These are phyloP conservation scores for Chenopodium suecicum DNA, from an alignment of 148 eudicot genomes.

Conservation along the genomic window DNA sequence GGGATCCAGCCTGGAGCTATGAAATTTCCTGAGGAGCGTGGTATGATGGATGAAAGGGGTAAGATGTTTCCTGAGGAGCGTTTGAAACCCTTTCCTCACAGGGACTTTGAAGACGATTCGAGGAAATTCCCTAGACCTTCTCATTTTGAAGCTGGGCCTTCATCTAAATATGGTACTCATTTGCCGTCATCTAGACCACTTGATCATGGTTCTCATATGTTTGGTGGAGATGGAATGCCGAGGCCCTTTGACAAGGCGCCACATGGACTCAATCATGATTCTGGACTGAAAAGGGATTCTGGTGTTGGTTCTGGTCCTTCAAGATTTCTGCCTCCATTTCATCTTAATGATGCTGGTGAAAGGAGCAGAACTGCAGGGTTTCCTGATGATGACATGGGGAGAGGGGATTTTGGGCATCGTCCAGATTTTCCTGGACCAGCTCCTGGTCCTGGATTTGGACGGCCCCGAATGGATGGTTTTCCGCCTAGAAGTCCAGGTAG, in stretches of 20 bases:
- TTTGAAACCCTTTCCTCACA: constrained; percentile 47
- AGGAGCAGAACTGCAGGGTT: constrained; percentile 35
- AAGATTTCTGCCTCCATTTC: constrained; percentile 48
- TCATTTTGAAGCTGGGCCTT: constrained; percentile 41
- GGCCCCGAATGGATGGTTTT: constrained; percentile 48
- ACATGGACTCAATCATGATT: constrained; percentile 38
- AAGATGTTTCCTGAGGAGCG: constrained; percentile 43
- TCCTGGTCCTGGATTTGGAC: constrained; percentile 61
- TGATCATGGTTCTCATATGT: constrained; percentile 36
- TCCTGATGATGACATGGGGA: constrained; percentile 41
- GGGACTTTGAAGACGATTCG: constrained; percentile 47
- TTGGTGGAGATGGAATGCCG: constrained; percentile 41
- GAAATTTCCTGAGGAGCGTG: constrained; percentile 41
- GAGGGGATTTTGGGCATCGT: constrained; percentile 36
- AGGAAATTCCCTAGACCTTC: constrained; percentile 48
- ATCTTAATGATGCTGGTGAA: constrained; percentile 41
- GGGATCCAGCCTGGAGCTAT: constrained; percentile 35
- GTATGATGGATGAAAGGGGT: constrained; percentile 47
- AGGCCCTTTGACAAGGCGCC: constrained; percentile 46
- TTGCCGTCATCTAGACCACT: constrained; percentile 39
- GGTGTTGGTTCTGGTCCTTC: constrained; percentile 41
- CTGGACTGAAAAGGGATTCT: constrained; percentile 42
- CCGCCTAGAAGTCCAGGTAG: constrained; percentile 69
- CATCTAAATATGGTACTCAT: constrained; percentile 37
- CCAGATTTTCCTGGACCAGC: constrained; percentile 47